Base-by-base conservation (phyloP, 306 rosid genomes). In the Begonia peltatifolia region DNA sequence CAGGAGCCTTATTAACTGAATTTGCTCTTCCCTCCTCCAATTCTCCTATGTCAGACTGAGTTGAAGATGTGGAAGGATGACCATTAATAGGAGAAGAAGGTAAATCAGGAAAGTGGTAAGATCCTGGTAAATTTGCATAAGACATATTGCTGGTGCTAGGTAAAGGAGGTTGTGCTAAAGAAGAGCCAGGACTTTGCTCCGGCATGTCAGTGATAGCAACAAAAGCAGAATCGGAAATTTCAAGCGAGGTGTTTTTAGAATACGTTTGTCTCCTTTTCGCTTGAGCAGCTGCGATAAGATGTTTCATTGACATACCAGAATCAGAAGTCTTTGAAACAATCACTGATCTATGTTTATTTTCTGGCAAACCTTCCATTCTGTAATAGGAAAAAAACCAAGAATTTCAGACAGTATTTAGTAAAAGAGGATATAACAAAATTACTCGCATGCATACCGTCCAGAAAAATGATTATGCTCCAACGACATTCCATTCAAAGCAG, bases 241-340 rank as follows among this genome's bases (percentile, higher is more conserved):
- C 87, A 66, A 66, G 75, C 22, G 76, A 41, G 63, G 71, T 58
- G 57, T 47, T 69, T 13, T 86, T 87, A 1, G 88, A 63, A 52
- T 83, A 81, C 53, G 96, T 66, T 63, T 73, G 84, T 70, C 53
- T 92, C 72, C 94, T 75, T 69, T 86, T 92, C 3, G 93, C 96
- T 70, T 81, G 96, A 48, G 99, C 99, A 65, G 68, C 99, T 8
- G 99, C 99, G 64, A 92, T 92, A 59, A 92, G 99, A 74, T 83
- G 75, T 65, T 61, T 83, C 93, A 92, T 86, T 53, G 93, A 74
- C 44, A 57, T 66, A 51, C 74, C 75, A 68, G 84, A 57, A 51
- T 85, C 97, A 2, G 90, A 67, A 57, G 78, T 76, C 70, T 74
- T 71, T 60, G 89, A 74, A 67, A 68, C 90, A 56, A 63, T 25